Conservation (phyloP, 1,284 basidiomycete genomes). For the Sphaerobolus stellatus region DNA sequence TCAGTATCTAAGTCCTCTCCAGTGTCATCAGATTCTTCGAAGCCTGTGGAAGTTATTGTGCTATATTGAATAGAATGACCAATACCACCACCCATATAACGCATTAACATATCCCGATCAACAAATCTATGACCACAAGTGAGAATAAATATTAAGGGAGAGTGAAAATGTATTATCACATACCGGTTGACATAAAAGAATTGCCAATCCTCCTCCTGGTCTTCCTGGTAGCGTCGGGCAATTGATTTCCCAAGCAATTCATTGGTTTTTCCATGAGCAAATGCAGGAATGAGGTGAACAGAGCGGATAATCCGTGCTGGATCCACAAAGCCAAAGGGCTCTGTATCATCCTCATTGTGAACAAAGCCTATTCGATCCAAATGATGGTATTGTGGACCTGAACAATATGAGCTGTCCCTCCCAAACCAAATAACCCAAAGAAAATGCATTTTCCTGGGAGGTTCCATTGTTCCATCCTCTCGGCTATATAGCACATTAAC, state of each 20-base stretch:
- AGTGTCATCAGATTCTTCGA: too few species aligned
- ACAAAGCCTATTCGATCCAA: slow-evolving; percentile 12
- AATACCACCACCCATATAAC: slow-evolving; percentile 24
- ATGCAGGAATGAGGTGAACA: slow-evolving; percentile 17
- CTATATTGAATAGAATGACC: too few species aligned
- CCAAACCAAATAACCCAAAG: slow-evolving; percentile 19
- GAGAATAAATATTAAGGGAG: neutral
- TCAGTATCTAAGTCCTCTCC: too few species aligned
- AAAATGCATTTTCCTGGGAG: slow-evolving; percentile 15
- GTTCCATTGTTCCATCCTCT: too few species aligned
- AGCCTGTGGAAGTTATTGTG: too few species aligned
- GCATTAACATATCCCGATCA: slow-evolving; percentile 30
- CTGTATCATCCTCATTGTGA: slow-evolving; percentile 8
- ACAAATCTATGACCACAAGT: slow-evolving; percentile 21
- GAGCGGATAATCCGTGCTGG: slow-evolving; percentile 12
- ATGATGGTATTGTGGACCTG: neutral
- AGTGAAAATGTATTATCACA: slow-evolving; percentile 1
- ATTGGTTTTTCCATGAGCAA: slow-evolving; percentile 7
- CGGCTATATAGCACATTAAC: too few species aligned
- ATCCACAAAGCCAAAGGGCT: slow-evolving; percentile 17
- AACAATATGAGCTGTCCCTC: neutral
- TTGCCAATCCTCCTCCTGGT: slow-evolving; percentile 19
- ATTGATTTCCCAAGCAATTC: neutral
- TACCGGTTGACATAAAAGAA: slow-evolving; percentile 24
- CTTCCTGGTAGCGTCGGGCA: slow-evolving; percentile 5